Base-by-base conservation (phyloP, 2,329 filamentous ascomycete genomes). In the Colletotrichum navitas region DNA sequence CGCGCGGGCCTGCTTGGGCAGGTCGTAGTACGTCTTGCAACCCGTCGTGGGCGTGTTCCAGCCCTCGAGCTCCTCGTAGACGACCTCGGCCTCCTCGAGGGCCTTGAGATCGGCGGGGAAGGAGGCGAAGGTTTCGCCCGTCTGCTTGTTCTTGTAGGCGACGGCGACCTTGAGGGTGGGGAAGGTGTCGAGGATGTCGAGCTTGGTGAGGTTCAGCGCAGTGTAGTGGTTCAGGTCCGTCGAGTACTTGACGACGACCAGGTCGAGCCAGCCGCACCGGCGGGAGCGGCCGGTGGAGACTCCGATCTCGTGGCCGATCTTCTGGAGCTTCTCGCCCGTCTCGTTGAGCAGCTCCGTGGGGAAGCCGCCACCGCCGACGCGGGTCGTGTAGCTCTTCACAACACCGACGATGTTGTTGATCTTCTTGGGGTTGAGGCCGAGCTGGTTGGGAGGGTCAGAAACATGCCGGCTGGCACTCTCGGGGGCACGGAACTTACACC, bases 171-270 rank as follows among this genome's bases (percentile, higher is more conserved):
- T 93, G 81, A 97, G 88, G 77, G 90, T 91, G 12, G 88, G 85
- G 79, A 97, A 94, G 41, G 88, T 88, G 79, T 94, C 92, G 21
- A 94, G 85, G 47, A 94, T 86, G 76, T 93, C 91, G 29, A 93
- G 86, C 81, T 89, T 90, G 18, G 87, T 90, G 51, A 90, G 78
- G 76, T 90, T 90, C 63, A 90, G 78, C 55, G 84, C 81, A 0
- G 89, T 90, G 81, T 93, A 93, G 82, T 91, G 86, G 82, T 93
- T 93, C 79, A 92, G 85, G 58, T 85, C 82, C 72, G 76, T 75
- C 34, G 80, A 90, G 83, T 92, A 93, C 79, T 91, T 91, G 74
- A 93, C 80, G 8, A 93, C 87, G 43, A 93, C 90, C 6, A 93
- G 85, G 76, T 75, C 65, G 66, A 72, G 80, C 83, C 82, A 91